Evolutionary conservation across 768 basidiomycete genomes (phyloP).

Genomic region (Trametes cubensis): DNA sequence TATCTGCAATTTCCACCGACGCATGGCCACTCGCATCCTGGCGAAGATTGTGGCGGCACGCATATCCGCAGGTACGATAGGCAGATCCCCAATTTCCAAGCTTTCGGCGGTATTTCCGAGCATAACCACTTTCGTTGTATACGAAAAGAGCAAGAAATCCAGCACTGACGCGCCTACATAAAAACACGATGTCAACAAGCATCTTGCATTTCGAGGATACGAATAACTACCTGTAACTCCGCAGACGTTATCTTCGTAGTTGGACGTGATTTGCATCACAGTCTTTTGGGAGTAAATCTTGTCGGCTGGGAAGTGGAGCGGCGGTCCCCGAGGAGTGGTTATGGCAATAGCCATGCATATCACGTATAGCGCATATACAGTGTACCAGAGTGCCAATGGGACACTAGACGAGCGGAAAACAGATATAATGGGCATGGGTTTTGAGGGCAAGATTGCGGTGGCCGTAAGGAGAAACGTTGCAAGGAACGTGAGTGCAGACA

Average conservation of each 20-base stretch:
- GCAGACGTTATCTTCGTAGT: conserved; percentile 75
- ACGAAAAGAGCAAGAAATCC: conserved; percentile 77
- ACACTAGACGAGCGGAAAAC: conserved; percentile 29
- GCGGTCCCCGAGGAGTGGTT: conserved; percentile 71
- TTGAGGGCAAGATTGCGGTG: conserved; percentile 60
- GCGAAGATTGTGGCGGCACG: conserved; percentile 65
- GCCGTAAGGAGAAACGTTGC: conserved; percentile 48
- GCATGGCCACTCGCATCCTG: conserved; percentile 63
- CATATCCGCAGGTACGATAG: conserved; percentile 75
- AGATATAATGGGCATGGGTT: conserved; percentile 36
- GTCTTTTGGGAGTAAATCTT: conserved; percentile 76
- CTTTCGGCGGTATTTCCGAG: conserved; percentile 74
- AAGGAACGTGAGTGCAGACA: conserved; percentile 56
- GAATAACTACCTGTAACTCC: conserved; percentile 51
- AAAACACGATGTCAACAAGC: not conserved
- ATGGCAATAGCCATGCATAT: conserved; percentile 46
- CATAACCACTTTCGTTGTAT: conserved; percentile 86
- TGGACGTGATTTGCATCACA: conserved; percentile 58
- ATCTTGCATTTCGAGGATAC: not conserved
- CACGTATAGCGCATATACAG: conserved; percentile 52
- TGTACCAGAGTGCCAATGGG: conserved; percentile 50
- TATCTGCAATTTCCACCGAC: conserved; percentile 51
- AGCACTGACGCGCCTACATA: conserved; percentile 60
- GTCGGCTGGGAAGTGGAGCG: conserved; percentile 72
- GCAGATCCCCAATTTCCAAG: conserved; percentile 87